Percentiles rank a stretch among this genome's conserved stretches.
These are phyloP conservation scores for Suillus bovinus DNA, from an alignment of 768 basidiomycete genomes.

Conservation along the genomic window DNA sequence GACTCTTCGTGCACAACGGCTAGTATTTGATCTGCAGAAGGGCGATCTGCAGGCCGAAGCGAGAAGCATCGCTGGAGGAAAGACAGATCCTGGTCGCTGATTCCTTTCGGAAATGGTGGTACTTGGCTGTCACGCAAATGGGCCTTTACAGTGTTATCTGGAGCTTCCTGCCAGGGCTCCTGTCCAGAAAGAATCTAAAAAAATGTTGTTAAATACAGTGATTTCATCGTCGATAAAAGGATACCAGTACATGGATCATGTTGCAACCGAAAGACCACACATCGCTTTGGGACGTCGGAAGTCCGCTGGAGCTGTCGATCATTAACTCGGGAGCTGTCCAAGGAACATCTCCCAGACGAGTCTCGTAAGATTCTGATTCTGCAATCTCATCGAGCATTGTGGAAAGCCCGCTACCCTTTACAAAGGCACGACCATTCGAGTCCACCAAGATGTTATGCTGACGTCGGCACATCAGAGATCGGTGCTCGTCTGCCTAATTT, in stretches of 20 bases:
- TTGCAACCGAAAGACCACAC: conserved; percentile 24
- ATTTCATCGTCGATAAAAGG: neutral
- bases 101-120: neutral
- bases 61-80: conserved; percentile 1
- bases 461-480: neutral
- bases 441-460: conserved; percentile 14
- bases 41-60: neutral
- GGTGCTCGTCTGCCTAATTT: neutral
- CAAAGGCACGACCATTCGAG: neutral
- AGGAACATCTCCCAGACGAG: conserved; percentile 7
- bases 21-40: conserved; percentile 1
- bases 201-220: neutral
- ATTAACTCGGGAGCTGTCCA: conserved; percentile 22
- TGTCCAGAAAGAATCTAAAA: conserved; percentile 1
- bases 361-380: conserved; percentile 20
- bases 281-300: conserved; percentile 12
- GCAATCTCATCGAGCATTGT: conserved; percentile 38
- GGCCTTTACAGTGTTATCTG: neutral
- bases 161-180: neutral
- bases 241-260: conserved; percentile 18
- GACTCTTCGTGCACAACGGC: neutral
- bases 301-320: neutral
- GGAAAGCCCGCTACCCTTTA: conserved; percentile 43
- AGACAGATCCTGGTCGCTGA: neutral
- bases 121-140: neutral